Evolutionary conservation across 169 alveolate genomes (phyloP).

Genomic region (Ichthyophthirius multifiliis): DNA sequence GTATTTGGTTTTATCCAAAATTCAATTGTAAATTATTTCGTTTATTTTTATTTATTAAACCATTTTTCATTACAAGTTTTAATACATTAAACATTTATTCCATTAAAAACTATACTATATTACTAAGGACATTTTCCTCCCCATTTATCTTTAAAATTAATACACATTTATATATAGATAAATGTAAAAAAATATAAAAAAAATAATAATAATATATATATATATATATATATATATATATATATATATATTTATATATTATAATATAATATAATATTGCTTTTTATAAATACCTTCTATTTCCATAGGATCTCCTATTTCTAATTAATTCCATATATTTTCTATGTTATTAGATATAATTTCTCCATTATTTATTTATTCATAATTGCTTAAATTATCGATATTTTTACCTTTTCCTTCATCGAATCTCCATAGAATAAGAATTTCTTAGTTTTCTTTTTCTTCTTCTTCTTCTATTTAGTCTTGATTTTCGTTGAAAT

Average conservation of each 20-base stretch:
- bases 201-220: too few species aligned
- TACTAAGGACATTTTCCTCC: neutral
- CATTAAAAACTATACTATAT: conserved; percentile 1
- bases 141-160: neutral
- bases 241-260: too few species aligned
- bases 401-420: conserved; percentile 2
- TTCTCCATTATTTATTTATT: neutral
- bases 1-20: neutral
- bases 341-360: neutral
- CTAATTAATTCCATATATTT: neutral
- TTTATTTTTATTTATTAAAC: neutral
- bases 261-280: too few species aligned
- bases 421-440: neutral
- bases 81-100: neutral
- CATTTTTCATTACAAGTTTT: conserved; percentile 2
- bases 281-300: conserved; percentile 1
- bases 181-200: neutral
- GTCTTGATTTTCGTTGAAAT: neutral
- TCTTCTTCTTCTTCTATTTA: neutral
- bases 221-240: too few species aligned
- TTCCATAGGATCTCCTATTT: neutral
- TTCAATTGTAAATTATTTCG: neutral
- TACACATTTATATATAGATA: neutral
- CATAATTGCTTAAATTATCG: neutral
- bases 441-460: neutral